A percentile compares a stretch with the other conserved stretches of the same genome.
These are phyloP conservation scores for Chlamydomonas sp. DNA, from an alignment of 139 green algal species.

Conservation along the genomic window DNA sequence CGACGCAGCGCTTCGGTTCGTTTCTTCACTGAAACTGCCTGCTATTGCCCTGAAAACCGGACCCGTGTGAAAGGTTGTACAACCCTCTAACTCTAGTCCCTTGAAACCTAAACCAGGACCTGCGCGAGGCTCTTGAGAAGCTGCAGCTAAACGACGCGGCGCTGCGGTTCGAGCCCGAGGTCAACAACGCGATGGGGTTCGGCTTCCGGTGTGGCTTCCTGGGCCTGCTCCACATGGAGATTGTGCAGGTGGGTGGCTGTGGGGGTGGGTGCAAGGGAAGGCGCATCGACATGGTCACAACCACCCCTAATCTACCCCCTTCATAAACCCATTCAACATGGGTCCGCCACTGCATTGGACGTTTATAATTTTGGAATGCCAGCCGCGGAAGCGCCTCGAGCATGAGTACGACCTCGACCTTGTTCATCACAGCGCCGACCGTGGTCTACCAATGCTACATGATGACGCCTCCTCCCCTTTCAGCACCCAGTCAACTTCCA, in stretches of 20 bases:
- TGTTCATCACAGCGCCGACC: conserved; percentile 94
- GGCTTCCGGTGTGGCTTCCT: conserved; percentile 98
- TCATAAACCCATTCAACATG: too few species aligned
- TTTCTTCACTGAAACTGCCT: too few species aligned
- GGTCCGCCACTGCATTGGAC: too few species aligned
- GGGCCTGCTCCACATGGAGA: conserved; percentile 97
- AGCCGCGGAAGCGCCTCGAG: conserved; percentile 86
- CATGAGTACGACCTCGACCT: conserved; percentile 94
- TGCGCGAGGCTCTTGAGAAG: conserved; percentile 91
- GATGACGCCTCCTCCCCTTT: conserved; percentile 51
- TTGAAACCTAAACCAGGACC: too few species aligned
- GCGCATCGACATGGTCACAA: not conserved
- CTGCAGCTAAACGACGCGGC: conserved; percentile 98
- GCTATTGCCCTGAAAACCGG: too few species aligned
- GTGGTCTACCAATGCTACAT: conserved; percentile 78
- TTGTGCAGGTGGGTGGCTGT: conserved; percentile 68
- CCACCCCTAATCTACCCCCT: too few species aligned
- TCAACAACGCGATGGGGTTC: conserved; percentile 92
- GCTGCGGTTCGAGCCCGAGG: conserved; percentile 86
- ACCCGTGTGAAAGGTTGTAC: too few species aligned
- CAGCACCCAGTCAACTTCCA: too few species aligned
- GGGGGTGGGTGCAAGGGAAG: not conserved
- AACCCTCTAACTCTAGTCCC: too few species aligned
- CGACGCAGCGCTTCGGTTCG: conserved; percentile 88
- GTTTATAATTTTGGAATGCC: too few species aligned